phyloP scores from a whole-genome alignment of 768 basidiomycete genomes.

The Mycena rosella region DNA sequence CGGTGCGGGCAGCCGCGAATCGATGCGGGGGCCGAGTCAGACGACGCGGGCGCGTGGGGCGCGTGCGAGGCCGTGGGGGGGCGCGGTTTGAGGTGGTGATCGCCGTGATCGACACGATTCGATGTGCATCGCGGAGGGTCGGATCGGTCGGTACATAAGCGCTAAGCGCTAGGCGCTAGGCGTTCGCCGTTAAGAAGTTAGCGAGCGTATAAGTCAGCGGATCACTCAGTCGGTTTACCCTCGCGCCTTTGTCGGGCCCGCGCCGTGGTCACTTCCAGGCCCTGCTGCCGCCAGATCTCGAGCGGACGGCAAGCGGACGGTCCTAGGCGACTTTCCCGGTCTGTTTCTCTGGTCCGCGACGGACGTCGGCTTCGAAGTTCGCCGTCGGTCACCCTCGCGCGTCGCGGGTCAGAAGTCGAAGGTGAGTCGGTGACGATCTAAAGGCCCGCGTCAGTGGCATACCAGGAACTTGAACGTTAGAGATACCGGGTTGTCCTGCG shows the following conservation, averaged over 20 bases:
- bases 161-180: too few species aligned
- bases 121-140: too few species aligned
- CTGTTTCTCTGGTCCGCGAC: conserved; percentile 76
- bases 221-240: conserved; percentile 72
- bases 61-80: too few species aligned
- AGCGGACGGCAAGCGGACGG: too few species aligned
- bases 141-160: too few species aligned
- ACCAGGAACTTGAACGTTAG: not conserved
- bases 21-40: too few species aligned
- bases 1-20: too few species aligned
- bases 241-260: conserved; percentile 52
- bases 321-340: conserved; percentile 81
- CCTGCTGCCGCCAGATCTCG: conserved; percentile 79
- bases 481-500: conserved; percentile 32
- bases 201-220: not conserved
- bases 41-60: too few species aligned
- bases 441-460: not conserved
- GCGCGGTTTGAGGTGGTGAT: too few species aligned
- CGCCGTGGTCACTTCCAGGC: conserved; percentile 57
- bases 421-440: conserved; percentile 82
- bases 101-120: too few species aligned
- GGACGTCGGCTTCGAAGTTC: conserved; percentile 82
- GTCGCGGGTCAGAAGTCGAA: conserved; percentile 87
- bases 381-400: conserved; percentile 86
- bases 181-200: too few species aligned